These are phyloP conservation scores for Peniophora sp. DNA, from an alignment of 1,284 basidiomycete species.

Conservation along the genomic window DNA sequence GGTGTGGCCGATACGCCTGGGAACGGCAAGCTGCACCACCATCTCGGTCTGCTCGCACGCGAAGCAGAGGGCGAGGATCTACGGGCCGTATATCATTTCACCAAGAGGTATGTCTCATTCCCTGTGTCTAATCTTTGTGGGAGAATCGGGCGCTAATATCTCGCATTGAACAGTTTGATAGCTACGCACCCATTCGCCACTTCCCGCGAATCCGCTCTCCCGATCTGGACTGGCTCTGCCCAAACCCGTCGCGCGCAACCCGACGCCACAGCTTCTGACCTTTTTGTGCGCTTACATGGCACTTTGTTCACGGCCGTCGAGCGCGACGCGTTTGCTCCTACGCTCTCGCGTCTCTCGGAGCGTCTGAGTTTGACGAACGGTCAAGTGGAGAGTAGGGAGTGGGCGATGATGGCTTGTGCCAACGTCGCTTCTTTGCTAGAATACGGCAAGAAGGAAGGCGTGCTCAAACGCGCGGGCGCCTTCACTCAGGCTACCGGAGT, in stretches of 20 bases:
- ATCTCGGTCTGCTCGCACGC: conserved; percentile 83
- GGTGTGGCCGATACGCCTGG: conserved; percentile 87
- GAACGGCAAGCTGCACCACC: conserved; percentile 88
- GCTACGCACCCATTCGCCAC: conserved; percentile 81
- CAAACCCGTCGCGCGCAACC: conserved; percentile 69
- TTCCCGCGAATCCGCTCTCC: conserved; percentile 82
- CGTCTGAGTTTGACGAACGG: conserved; percentile 74
- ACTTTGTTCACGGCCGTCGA: conserved; percentile 94
- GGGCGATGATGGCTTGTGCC: conserved; percentile 92
- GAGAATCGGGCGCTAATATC: conserved; percentile 1
- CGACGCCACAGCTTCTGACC: conserved; percentile 72
- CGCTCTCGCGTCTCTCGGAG: conserved; percentile 80
- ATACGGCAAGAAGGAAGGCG: conserved; percentile 74
- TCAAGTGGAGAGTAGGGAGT: conserved; percentile 73
- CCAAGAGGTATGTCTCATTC: conserved; percentile 71
- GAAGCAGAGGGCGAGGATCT: conserved; percentile 81
- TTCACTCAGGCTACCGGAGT: neutral
- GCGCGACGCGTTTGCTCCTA: conserved; percentile 82
- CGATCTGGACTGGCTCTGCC: conserved; percentile 72
- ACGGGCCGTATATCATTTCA: conserved; percentile 86
- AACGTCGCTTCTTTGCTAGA: conserved; percentile 83
- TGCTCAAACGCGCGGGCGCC: conserved; percentile 55
- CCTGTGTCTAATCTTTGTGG: neutral
- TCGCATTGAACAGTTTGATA: conserved; percentile 57
- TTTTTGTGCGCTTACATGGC: conserved; percentile 90